These are phyloP conservation scores for Kuraishia ogatae DNA, from an alignment of 805 yeast species.

Conservation along the genomic window DNA sequence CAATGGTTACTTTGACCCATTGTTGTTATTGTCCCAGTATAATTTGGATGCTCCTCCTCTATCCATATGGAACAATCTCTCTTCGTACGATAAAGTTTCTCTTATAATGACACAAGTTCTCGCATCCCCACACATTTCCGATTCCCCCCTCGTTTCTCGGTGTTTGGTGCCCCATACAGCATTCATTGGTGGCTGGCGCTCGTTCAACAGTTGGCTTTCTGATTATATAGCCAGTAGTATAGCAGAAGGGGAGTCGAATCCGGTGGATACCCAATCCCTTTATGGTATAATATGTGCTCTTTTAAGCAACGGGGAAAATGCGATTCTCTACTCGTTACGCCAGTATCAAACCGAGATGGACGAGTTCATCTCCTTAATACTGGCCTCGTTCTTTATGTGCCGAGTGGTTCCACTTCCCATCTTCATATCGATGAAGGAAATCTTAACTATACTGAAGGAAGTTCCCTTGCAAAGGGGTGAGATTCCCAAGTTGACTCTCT, in stretches of 20 bases:
- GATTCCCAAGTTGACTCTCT: not conserved
- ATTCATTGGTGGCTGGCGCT: constrained; percentile 4
- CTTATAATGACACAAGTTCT: constrained; percentile 8
- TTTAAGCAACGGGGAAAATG: not conserved
- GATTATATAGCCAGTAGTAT: not conserved
- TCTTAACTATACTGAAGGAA: constrained; percentile 5
- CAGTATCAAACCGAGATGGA: not conserved
- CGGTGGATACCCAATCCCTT: constrained; percentile 10
- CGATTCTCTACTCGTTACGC: constrained; percentile 3
- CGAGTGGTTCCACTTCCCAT: constrained; percentile 16
- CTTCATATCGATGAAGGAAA: constrained; percentile 17
- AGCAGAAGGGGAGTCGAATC: constrained; percentile 5
- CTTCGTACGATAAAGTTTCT: constrained; percentile 12
- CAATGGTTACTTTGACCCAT: not conserved
- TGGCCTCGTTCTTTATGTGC: constrained; percentile 15
- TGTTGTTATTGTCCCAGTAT: not conserved
- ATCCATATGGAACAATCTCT: constrained; percentile 12
- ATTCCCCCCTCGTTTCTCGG: constrained; percentile 5
- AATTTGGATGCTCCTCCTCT: constrained; percentile 7
- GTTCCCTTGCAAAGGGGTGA: not conserved
- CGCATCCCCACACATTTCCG: not conserved
- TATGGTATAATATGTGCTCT: constrained; percentile 5
- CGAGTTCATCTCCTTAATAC: constrained; percentile 11
- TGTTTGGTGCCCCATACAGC: constrained; percentile 11
- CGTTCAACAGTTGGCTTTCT: not conserved